Percentiles rank a stretch among this genome's conserved stretches.
phyloP scores from a whole-genome alignment of 495 filamentous ascomycete genomes.

The Delitschia confertaspora region DNA sequence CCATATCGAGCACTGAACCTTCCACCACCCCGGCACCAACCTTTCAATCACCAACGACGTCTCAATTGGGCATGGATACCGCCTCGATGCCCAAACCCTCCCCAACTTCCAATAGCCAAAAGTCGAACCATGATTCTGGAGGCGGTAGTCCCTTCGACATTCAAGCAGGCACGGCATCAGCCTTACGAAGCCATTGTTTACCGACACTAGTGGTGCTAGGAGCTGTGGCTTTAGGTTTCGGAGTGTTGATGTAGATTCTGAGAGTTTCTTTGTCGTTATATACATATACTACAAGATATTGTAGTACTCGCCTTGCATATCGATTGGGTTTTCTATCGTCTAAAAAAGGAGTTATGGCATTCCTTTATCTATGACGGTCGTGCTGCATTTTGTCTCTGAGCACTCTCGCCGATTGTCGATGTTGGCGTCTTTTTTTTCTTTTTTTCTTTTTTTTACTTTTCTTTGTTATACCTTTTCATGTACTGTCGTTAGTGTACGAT shows the following conservation, averaged over 20 bases:
- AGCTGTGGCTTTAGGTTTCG: neutral
- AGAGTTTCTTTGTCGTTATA: neutral
- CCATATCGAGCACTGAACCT: neutral
- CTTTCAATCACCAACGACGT: no score
- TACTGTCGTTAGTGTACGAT: no score
- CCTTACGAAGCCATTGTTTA: no score
- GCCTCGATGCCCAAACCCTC: no score
- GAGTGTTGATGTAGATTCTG: neutral
- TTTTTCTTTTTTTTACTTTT: no score
- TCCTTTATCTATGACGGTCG: no score
- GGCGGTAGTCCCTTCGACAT: slow-evolving; percentile 27
- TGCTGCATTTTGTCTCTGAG: no score
- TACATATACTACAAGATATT: neutral
- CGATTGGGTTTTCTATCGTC: neutral
- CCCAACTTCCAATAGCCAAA: slow-evolving; percentile 10
- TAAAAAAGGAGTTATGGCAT: no score
- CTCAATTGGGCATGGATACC: no score
- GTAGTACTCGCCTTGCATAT: neutral
- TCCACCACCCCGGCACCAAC: no score
- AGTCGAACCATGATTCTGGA: slow-evolving; percentile 20
- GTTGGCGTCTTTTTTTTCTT: neutral
- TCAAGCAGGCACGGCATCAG: slow-evolving; percentile 8
- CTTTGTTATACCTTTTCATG: no score
- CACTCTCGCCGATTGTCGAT: neutral
- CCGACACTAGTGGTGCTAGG: neutral